These are phyloP conservation scores for Desmodesmus armatus DNA, from an alignment of 139 green algal genomes.

Conservation along the genomic window DNA sequence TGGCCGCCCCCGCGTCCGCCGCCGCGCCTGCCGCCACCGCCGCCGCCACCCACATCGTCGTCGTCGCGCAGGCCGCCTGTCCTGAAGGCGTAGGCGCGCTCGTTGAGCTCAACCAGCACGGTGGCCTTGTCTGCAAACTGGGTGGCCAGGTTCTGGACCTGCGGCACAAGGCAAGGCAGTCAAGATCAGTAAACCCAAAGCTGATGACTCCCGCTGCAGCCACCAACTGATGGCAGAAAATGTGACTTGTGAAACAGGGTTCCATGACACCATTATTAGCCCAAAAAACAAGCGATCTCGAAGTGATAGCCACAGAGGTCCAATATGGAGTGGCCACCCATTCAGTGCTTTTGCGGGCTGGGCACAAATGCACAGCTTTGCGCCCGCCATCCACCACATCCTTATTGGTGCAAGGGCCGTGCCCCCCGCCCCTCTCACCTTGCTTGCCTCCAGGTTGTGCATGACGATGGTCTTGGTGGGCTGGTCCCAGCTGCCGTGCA, in stretches of 20 bases:
- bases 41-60: constrained; percentile 69
- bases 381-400: constrained; percentile 3
- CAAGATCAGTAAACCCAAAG: too few species aligned
- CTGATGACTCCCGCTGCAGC: too few species aligned
- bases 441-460: constrained; percentile 80
- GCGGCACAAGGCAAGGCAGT: too few species aligned
- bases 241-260: too few species aligned
- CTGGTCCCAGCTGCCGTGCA: constrained; percentile 94
- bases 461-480: constrained; percentile 95
- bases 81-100: constrained; percentile 88
- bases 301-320: too few species aligned
- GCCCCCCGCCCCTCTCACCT: neutral
- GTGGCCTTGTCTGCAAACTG: constrained; percentile 84
- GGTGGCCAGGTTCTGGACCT: constrained; percentile 66
- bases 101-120: constrained; percentile 95
- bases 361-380: constrained; percentile 60
- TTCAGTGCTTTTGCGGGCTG: too few species aligned
- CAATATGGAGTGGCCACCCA: too few species aligned
- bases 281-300: too few species aligned
- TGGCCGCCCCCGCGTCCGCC: neutral
- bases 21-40: constrained; percentile 41
- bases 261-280: too few species aligned
- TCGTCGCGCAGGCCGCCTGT: constrained; percentile 79
- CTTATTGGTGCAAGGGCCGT: neutral
- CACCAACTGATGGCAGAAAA: too few species aligned